Evolutionary conservation across 2,329 filamentous ascomycete species (phyloP).

Genomic region (Penicillium sp.): DNA sequence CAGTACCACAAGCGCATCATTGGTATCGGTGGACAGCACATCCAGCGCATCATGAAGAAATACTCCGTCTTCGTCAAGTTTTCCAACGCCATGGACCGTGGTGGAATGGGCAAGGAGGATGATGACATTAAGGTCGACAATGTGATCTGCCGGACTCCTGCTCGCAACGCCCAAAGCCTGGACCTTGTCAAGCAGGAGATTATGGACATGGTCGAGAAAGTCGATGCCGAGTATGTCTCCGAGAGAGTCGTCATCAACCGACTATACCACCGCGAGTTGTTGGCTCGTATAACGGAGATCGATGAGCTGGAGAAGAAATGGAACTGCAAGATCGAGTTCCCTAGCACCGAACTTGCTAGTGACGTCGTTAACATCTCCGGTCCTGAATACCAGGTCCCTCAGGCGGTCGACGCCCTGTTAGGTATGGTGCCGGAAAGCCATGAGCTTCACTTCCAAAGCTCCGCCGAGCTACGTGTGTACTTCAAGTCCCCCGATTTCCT

Average conservation of each 20-base stretch:
- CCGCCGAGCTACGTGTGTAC: constrained; percentile 73
- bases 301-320: constrained; percentile 97
- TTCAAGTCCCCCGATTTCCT: constrained; percentile 79
- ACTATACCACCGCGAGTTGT: constrained; percentile 90
- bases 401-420: constrained; percentile 93
- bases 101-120: constrained; percentile 88
- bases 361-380: constrained; percentile 95
- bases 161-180: constrained; percentile 92
- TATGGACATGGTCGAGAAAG: constrained; percentile 98
- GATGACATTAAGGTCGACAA: constrained; percentile 99
- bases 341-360: constrained; percentile 94
- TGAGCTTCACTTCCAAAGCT: constrained; percentile 80
- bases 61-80: constrained; percentile 99
- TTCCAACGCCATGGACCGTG: constrained; percentile 97
- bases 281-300: constrained; percentile 83
- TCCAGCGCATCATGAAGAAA: constrained; percentile 99
- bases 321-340: constrained; percentile 99
- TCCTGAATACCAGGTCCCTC: constrained; percentile 96
- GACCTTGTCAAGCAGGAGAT: constrained; percentile 99
- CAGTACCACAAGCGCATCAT: constrained; percentile 99
- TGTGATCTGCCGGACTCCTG: constrained; percentile 95
- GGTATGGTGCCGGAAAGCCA: constrained; percentile 98
- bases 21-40: constrained; percentile 96
- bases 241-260: constrained; percentile 93
- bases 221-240: constrained; percentile 93